These are phyloP conservation scores for Leonotis leonurus DNA, from an alignment of 257 asterid genomes.

Conservation along the genomic window DNA sequence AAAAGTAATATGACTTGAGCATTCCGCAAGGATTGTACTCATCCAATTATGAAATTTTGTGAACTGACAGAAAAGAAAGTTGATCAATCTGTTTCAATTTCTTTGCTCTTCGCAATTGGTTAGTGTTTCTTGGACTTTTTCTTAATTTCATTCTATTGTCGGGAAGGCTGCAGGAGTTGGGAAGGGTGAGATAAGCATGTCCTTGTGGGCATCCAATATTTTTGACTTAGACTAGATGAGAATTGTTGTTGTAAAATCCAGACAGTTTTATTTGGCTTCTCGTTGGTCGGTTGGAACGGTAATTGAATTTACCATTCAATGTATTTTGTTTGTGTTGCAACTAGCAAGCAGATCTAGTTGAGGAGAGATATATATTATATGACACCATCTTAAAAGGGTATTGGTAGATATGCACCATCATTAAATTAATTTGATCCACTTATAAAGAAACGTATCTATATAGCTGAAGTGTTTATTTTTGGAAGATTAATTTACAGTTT, in stretches of 20 bases:
- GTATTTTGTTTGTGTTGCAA: not conserved
- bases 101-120: not conserved
- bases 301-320: not conserved
- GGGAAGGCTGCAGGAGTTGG: not conserved
- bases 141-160: not conserved
- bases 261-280: constrained; percentile 1
- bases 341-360: not conserved
- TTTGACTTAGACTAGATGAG: constrained; percentile 4
- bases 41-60: constrained; percentile 18
- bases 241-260: constrained; percentile 12
- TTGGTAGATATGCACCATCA: too few species aligned
- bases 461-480: too few species aligned
- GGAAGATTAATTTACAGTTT: too few species aligned
- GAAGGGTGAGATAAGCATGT: not conserved
- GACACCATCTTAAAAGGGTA: too few species aligned
- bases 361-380: not conserved
- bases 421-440: too few species aligned
- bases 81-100: constrained; percentile 4
- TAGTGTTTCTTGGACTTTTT: too few species aligned
- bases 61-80: constrained; percentile 6
- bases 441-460: too few species aligned
- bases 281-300: not conserved
- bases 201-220: not conserved
- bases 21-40: constrained; percentile 15
- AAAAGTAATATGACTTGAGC: constrained; percentile 7